phyloP scores from a whole-genome alignment of 1,284 basidiomycete genomes.

The Austroboletus niveus region DNA sequence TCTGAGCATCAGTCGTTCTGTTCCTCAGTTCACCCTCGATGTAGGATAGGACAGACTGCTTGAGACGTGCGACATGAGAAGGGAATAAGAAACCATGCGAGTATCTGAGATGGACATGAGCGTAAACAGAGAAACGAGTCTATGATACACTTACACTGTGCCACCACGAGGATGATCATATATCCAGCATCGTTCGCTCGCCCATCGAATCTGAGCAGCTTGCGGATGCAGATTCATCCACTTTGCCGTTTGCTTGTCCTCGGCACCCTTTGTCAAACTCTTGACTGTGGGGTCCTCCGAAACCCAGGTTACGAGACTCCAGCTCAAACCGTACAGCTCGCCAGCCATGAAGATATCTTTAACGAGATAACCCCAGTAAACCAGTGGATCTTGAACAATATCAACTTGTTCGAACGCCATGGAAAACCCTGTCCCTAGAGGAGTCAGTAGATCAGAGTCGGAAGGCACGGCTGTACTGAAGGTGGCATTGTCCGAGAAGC shows the following conservation, averaged over 20 bases:
- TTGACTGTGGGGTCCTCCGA: conserved; percentile 72
- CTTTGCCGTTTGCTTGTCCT: conserved; percentile 93
- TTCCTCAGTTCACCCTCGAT: conserved; percentile 40
- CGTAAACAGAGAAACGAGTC: conserved; percentile 4
- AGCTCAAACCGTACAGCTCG: conserved; percentile 90
- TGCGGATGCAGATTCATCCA: conserved; percentile 93
- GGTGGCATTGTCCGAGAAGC: conserved; percentile 10
- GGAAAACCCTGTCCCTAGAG: neutral
- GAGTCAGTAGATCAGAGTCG: neutral
- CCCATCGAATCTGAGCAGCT: conserved; percentile 80
- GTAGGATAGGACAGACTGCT: conserved; percentile 43
- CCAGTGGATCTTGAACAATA: conserved; percentile 59
- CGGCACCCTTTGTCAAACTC: conserved; percentile 75
- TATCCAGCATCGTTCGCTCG: conserved; percentile 94
- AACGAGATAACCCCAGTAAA: conserved; percentile 96
- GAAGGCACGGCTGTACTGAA: conserved; percentile 2
- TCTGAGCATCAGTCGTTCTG: conserved; percentile 10
- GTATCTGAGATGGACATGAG: conserved; percentile 52
- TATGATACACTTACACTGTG: conserved; percentile 69
- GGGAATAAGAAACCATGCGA: conserved; percentile 98
- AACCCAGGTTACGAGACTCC: conserved; percentile 88
- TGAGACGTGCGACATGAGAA: conserved; percentile 77
- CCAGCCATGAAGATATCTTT: conserved; percentile 96
- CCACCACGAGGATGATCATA: conserved; percentile 95
- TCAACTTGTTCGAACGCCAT: conserved; percentile 2